Percentiles rank a stretch among this genome's conserved stretches.
Evolutionary conservation across 495 filamentous ascomycete genomes (phyloP).

Genomic region (Monascus purpureus): DNA sequence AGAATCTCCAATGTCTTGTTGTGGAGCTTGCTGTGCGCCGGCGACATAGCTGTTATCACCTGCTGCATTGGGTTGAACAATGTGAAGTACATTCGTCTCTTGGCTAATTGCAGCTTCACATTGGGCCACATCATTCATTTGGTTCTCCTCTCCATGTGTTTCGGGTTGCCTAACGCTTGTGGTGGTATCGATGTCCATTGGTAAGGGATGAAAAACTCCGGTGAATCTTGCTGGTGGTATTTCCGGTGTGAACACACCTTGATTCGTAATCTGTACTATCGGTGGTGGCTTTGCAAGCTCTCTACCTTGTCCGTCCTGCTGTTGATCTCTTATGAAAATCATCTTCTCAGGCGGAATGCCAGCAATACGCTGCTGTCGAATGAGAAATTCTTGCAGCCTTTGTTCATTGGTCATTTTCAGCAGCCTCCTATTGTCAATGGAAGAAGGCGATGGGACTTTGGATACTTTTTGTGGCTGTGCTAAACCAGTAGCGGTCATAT

Average conservation of each 20-base stretch:
- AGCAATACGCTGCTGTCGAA: slow-evolving; percentile 17
- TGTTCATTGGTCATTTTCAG: background rate
- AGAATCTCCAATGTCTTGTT: background rate
- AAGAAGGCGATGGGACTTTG: no score
- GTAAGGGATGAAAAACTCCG: slow-evolving; percentile 3
- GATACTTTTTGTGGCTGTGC: background rate
- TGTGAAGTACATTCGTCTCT: no score
- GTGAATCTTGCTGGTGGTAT: slow-evolving; percentile 12
- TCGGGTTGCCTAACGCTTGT: background rate
- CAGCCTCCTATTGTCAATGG: background rate
- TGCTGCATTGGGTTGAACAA: background rate
- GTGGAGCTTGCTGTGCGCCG: background rate
- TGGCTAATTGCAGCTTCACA: no score
- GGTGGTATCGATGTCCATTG: background rate
- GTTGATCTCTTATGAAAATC: slow-evolving; percentile 6
- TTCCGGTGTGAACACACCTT: slow-evolving; percentile 6
- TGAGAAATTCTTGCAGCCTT: slow-evolving; percentile 15
- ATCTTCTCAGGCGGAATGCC: slow-evolving; percentile 15
- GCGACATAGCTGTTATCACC: background rate
- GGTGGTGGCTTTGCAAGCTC: slow-evolving; percentile 2
- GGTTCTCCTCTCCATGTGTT: no score
- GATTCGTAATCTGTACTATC: slow-evolving; percentile 9
- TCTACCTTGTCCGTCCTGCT: background rate
- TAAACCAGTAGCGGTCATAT: background rate
- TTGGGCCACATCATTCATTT: no score